Base-by-base conservation (phyloP, 2,329 filamentous ascomycete species). In the Colletotrichum eleusines region DNA sequence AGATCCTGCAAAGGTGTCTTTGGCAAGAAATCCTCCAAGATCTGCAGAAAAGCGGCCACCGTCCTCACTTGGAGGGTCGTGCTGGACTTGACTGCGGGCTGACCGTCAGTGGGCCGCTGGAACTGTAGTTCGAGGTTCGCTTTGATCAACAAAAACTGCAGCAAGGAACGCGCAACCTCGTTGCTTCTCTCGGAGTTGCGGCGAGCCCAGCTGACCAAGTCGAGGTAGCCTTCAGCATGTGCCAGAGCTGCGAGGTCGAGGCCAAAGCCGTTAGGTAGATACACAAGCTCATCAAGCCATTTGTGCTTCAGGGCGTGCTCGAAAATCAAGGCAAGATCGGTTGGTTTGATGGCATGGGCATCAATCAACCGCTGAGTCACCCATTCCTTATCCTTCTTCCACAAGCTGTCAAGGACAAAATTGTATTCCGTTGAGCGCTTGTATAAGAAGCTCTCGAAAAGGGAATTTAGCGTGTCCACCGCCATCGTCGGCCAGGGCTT, bases 361-460 rank as follows among this genome's bases (percentile, higher is more conserved):
- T 94, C 91, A 51, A 95, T 90, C 42, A 99, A 89, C 69, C 93
- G 90, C 73, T 91, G 89, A 12, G 91, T 91, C 20, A 98, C 92
- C 92, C 94, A 98, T 26, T 91, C 88, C 74, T 91, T 93, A 78
- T 98, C 94, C 78, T 96, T 94, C 75, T 92, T 91, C 95, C 95
- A 98, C 7, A 97, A 84, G 69, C 94, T 95, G 77, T 97, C 92
- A 68, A 99, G 88, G 18, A 97, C 95, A 73, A 98, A 97, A 74
- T 95, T 91, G 78, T 94, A 92, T 66, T 95, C 89, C 5, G 91
- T 87, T 14, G 94, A 90, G 66, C 90, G 88, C 80, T 95, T 95
- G 76, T 91, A 88, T 35, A 98, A 85, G 78, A 97, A 98, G 14
- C 92, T 92, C 62, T 93, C 91, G 75, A 98, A 95, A 1, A 95